Conservation (phyloP, 192 early-diverging fungal genomes). For the Phycomyces blakesleeanus region DNA sequence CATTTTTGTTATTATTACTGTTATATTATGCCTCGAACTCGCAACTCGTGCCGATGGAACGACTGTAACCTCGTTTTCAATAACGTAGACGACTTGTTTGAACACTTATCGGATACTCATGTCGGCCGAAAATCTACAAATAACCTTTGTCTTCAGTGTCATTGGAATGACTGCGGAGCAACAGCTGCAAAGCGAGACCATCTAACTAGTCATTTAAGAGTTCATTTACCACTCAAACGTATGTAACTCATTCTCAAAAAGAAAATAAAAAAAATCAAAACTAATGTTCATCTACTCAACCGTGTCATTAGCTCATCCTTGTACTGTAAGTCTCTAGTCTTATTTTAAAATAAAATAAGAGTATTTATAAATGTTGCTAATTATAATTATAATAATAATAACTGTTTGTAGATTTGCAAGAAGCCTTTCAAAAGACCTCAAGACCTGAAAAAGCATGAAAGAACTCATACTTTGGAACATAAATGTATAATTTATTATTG, state of each 20-base stretch:
- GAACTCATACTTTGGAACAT: conserved; percentile 62
- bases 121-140: conserved; percentile 82
- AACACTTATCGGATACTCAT: conserved; percentile 72
- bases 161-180: conserved; percentile 77
- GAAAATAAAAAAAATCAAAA: not conserved
- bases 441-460: conserved; percentile 93
- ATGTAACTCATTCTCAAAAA: not conserved
- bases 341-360: not conserved
- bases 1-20: too few relatives aligned
- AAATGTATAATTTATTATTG: conserved; percentile 2
- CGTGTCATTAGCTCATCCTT: conserved; percentile 13
- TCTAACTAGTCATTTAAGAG: conserved; percentile 27
- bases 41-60: conserved; percentile 17
- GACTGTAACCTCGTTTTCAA: conserved; percentile 11
- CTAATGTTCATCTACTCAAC: not conserved
- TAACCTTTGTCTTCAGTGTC: conserved; percentile 83
- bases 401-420: conserved; percentile 11
- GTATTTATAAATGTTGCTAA: not conserved
- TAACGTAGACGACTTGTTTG: conserved; percentile 22
- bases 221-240: conserved; percentile 34
- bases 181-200: conserved; percentile 31
- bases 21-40: conserved; percentile 11
- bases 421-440: conserved; percentile 93
- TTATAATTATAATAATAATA: not conserved
- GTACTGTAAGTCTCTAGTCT: conserved; percentile 12